Evolutionary conservation across 176 grass and related monocot species (phyloP).

Genomic region (Tillandsia leiboldiana): DNA sequence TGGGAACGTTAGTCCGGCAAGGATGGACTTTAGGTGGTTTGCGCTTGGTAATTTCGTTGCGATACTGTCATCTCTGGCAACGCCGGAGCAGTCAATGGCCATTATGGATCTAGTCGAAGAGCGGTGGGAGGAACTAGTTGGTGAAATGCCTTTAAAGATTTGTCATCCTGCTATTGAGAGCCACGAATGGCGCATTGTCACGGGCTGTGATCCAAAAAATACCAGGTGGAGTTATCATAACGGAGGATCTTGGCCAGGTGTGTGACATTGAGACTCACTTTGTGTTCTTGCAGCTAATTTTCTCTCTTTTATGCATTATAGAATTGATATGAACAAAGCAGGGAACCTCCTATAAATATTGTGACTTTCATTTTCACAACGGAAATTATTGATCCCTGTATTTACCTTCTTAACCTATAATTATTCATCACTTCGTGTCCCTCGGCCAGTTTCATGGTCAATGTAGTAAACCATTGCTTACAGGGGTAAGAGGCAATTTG

Average conservation of each 20-base stretch:
- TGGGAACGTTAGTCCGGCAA: constrained; percentile 81
- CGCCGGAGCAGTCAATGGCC: constrained; percentile 64
- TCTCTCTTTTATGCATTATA: neutral
- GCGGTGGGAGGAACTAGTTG: constrained; percentile 78
- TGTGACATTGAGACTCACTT: neutral
- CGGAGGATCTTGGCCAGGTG: constrained; percentile 86
- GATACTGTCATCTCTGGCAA: constrained; percentile 75
- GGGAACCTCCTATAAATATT: neutral
- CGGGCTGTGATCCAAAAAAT: constrained; percentile 87
- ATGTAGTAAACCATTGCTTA: too few relatives aligned
- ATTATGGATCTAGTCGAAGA: constrained; percentile 96
- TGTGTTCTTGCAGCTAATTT: neutral
- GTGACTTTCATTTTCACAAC: neutral
- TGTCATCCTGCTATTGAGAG: constrained; percentile 70
- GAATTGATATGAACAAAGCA: neutral
- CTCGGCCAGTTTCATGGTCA: too few relatives aligned
- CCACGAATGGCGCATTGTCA: constrained; percentile 73
- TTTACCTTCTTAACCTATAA: too few relatives aligned
- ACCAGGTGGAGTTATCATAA: constrained; percentile 97
- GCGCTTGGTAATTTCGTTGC: constrained; percentile 77
- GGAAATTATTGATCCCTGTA: neutral
- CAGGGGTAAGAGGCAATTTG: too few relatives aligned
- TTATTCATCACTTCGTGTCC: too few relatives aligned
- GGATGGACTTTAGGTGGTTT: constrained; percentile 99
- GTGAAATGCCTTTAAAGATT: constrained; percentile 92